Conservation (phyloP, 2,329 filamentous ascomycete genomes). For the Sporothrix pseudoabietina region DNA sequence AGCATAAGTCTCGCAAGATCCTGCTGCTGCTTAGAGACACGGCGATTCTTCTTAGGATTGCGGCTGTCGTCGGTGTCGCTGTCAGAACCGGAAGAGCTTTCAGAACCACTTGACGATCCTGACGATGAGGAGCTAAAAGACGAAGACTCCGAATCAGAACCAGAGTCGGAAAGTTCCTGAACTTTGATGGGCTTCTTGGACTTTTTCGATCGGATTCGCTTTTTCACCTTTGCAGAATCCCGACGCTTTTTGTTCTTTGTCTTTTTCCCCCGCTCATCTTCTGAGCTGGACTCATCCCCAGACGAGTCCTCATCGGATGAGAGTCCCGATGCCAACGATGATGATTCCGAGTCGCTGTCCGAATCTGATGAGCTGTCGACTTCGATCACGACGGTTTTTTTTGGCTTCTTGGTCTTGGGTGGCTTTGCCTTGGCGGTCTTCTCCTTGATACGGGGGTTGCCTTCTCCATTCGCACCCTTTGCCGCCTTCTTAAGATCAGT, state of each 20-base stretch:
- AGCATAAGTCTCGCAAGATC: slow-evolving; percentile 21
- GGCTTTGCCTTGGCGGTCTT: slow-evolving; percentile 39
- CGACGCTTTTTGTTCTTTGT: slow-evolving; percentile 40
- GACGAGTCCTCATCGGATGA: slow-evolving; percentile 34
- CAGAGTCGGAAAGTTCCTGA: slow-evolving; percentile 33
- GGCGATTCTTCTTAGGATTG: background rate
- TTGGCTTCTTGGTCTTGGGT: slow-evolving; percentile 39
- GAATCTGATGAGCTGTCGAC: slow-evolving; percentile 29
- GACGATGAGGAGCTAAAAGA: background rate
- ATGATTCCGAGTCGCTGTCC: slow-evolving; percentile 18
- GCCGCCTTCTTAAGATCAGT: slow-evolving; percentile 35
- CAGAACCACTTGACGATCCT: slow-evolving; percentile 34
- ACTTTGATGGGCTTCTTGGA: slow-evolving; percentile 38
- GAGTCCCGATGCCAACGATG: slow-evolving; percentile 29
- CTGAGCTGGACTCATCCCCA: slow-evolving; percentile 35
- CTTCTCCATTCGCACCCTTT: slow-evolving; percentile 33
- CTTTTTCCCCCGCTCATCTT: slow-evolving; percentile 39
- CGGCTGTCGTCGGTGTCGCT: background rate
- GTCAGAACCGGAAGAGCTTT: slow-evolving; percentile 33
- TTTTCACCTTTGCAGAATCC: slow-evolving; percentile 39
- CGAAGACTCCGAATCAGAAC: slow-evolving; percentile 21
- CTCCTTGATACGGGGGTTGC: slow-evolving; percentile 26
- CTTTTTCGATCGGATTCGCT: slow-evolving; percentile 38
- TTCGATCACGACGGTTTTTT: slow-evolving; percentile 36
- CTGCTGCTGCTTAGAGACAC: slow-evolving; percentile 15